Conservation (phyloP, 306 rosid genomes). For the Quercus suber region DNA sequence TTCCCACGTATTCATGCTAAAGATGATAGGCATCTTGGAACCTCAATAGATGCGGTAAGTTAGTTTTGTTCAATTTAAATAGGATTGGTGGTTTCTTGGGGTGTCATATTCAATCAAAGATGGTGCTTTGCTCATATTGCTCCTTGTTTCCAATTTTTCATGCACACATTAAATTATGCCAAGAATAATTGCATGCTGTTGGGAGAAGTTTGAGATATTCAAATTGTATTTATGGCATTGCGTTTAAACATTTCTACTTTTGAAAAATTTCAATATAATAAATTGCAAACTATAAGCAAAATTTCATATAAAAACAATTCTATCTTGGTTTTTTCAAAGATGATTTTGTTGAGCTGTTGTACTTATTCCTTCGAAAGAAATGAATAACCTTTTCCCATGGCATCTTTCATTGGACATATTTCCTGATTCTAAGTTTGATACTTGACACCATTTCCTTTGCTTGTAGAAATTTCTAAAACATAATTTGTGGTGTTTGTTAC, state of each 20-base stretch:
- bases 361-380: constrained; percentile 8
- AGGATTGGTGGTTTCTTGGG: constrained; percentile 2
- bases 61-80: constrained; percentile 5
- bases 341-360: not conserved
- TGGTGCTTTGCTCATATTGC: not conserved
- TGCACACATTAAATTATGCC: not conserved
- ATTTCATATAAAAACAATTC: not conserved
- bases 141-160: not conserved
- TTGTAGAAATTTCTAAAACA: constrained; percentile 33
- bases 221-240: not conserved
- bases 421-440: constrained; percentile 6
- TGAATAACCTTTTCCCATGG: constrained; percentile 2
- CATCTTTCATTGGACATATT: not conserved
- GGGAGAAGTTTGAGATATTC: not conserved
- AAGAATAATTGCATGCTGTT: not conserved
- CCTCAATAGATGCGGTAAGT: constrained; percentile 49
- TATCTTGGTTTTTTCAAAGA: not conserved
- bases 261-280: not conserved
- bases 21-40: constrained; percentile 33
- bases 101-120: not conserved
- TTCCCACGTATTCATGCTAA: constrained; percentile 9
- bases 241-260: constrained; percentile 1
- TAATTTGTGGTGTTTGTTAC: constrained; percentile 39
- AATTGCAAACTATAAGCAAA: constrained; percentile 13
- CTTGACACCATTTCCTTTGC: constrained; percentile 16